Conservation (phyloP, 164 flowering plant genomes). For the Chimonanthus praecox region DNA sequence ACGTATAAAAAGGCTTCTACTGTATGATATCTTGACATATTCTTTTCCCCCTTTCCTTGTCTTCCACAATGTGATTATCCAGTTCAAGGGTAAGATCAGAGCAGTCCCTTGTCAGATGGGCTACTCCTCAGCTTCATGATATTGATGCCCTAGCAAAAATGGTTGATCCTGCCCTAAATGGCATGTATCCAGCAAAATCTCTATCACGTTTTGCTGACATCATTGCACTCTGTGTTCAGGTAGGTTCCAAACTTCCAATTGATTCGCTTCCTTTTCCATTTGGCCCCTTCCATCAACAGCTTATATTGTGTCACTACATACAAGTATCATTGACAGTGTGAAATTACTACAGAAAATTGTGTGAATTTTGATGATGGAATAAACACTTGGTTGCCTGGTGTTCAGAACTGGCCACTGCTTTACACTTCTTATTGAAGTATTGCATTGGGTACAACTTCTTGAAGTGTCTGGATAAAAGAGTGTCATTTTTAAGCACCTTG, state of each 20-base stretch:
- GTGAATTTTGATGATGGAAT: too few species aligned
- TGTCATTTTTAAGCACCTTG: too few species aligned
- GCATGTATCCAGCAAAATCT: conserved; percentile 71
- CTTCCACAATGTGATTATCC: not conserved
- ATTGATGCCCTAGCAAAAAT: conserved; percentile 79
- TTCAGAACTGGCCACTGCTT: too few species aligned
- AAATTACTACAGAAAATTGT: too few species aligned
- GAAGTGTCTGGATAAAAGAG: too few species aligned
- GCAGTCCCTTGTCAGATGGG: conserved; percentile 88
- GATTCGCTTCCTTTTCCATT: not conserved
- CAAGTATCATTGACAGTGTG: too few species aligned
- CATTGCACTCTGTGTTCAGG: conserved; percentile 84
- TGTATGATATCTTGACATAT: not conserved
- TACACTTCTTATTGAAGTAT: too few species aligned
- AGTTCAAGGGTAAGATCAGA: conserved; percentile 68
- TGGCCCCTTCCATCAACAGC: too few species aligned
- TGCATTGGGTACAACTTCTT: too few species aligned
- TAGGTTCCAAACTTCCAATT: conserved; percentile 16
- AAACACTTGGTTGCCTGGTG: too few species aligned
- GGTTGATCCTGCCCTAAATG: conserved; percentile 89
- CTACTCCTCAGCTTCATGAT: conserved; percentile 89
- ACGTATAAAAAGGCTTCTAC: too few species aligned
- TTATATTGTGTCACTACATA: too few species aligned
- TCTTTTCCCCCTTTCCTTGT: not conserved
- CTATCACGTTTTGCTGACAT: conserved; percentile 87